Evolutionary conservation across 257 asterid species (phyloP).

Genomic region (Nicotiana tomentosiformis): DNA sequence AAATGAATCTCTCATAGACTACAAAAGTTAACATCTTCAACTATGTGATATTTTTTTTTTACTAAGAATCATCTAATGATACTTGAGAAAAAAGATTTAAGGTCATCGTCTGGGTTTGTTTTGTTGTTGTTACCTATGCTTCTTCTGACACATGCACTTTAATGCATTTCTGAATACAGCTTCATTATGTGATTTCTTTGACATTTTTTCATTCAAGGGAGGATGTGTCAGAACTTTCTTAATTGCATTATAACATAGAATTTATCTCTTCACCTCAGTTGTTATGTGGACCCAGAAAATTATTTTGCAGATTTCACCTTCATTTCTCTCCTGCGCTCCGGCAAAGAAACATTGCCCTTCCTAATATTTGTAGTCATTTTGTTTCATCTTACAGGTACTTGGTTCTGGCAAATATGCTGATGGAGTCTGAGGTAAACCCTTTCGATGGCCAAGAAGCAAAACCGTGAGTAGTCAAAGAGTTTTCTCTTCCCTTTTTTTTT

Average conservation of each 20-base stretch:
- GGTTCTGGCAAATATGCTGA: conserved; percentile 98
- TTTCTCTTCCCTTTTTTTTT: background rate
- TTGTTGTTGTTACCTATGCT: too few relatives aligned
- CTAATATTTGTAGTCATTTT: background rate
- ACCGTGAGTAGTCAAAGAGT: conserved; percentile 52
- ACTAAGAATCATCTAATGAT: too few relatives aligned
- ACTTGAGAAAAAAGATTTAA: too few relatives aligned
- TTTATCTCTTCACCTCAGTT: background rate
- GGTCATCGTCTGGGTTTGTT: too few relatives aligned
- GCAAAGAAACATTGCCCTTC: background rate
- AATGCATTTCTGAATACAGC: background rate
- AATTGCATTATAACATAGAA: background rate
- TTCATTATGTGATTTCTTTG: background rate
- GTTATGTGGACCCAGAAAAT: background rate
- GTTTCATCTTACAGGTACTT: conserved; percentile 53
- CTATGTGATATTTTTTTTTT: too few relatives aligned
- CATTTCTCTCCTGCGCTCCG: background rate
- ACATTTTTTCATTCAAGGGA: background rate
- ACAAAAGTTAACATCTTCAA: too few relatives aligned
- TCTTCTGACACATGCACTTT: too few relatives aligned
- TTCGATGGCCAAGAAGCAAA: conserved; percentile 99
- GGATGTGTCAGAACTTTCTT: background rate
- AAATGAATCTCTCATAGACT: too few relatives aligned
- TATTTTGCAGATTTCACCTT: background rate
- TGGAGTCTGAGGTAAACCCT: conserved; percentile 97